Conservation (phyloP, 805 yeast species). For the Candida awuae region DNA sequence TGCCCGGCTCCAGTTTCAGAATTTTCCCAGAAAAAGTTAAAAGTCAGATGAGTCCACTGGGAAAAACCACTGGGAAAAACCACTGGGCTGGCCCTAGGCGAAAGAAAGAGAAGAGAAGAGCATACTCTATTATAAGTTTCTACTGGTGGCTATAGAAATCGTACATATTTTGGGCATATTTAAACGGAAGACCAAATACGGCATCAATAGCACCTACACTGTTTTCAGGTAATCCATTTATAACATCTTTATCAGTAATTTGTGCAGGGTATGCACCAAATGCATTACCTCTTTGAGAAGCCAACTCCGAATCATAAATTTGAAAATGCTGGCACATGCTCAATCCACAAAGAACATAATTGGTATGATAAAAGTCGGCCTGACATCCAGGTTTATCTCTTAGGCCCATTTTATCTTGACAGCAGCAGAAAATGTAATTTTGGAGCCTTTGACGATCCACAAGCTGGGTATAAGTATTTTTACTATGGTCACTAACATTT, state of each 20-base stretch:
- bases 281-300: slow-evolving; percentile 12
- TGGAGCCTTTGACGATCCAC: slow-evolving; percentile 51
- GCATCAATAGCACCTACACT: too few species aligned
- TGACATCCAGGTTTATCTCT: slow-evolving; percentile 78
- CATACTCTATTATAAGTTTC: too few species aligned
- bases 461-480: slow-evolving; percentile 13
- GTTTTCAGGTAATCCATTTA: slow-evolving; percentile 8
- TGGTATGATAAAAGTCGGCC: slow-evolving; percentile 87
- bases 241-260: slow-evolving; percentile 14
- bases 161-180: slow-evolving; percentile 22
- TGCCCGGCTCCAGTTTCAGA: too few species aligned
- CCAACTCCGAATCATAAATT: slow-evolving; percentile 14
- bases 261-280: slow-evolving; percentile 17
- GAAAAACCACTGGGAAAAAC: too few species aligned
- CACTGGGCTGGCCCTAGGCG: too few species aligned
- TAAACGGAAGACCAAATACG: slow-evolving; percentile 47
- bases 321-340: slow-evolving; percentile 46
- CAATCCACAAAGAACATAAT: slow-evolving; percentile 74
- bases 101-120: too few species aligned
- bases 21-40: too few species aligned
- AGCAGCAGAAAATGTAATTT: slow-evolving; percentile 71
- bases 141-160: slow-evolving; percentile 5
- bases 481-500: slow-evolving; percentile 26
- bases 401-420: slow-evolving; percentile 51
- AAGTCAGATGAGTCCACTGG: too few species aligned